Conservation (phyloP, 1,284 basidiomycete species). For the Meira nashicola region DNA sequence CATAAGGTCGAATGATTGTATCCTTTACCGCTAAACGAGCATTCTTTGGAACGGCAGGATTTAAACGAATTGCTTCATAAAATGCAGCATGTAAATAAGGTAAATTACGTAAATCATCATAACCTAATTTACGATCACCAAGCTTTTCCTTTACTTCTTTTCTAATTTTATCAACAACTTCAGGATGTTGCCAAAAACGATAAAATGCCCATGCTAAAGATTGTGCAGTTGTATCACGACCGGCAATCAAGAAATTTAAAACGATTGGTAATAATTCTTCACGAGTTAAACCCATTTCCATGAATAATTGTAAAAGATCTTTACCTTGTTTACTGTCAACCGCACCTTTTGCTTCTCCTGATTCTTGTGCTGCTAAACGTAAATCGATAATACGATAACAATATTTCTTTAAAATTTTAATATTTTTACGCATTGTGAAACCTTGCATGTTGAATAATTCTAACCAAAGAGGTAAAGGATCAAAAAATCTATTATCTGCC, state of each 20-base stretch:
- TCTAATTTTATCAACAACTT: constrained; percentile 29
- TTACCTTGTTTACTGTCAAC: constrained; percentile 31
- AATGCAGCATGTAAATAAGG: constrained; percentile 39
- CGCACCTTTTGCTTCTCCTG: constrained; percentile 1
- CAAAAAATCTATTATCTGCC: constrained; percentile 35
- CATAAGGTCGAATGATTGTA: constrained; percentile 32
- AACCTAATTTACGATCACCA: constrained; percentile 27
- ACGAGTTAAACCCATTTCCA: constrained; percentile 29
- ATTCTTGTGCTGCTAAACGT: constrained; percentile 11
- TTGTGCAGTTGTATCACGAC: constrained; percentile 39
- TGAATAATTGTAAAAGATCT: constrained; percentile 43
- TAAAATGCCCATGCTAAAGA: constrained; percentile 38
- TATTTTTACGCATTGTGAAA: constrained; percentile 21
- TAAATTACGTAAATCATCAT: constrained; percentile 31
- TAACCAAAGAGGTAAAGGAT: constrained; percentile 23
- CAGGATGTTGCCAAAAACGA: constrained; percentile 29
- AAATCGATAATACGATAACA: constrained; percentile 16
- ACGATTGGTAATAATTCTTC: constrained; percentile 41
- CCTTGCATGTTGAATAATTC: constrained; percentile 30
- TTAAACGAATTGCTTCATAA: constrained; percentile 30
- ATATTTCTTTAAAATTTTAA: constrained; percentile 24
- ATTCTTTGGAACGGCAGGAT: constrained; percentile 41
- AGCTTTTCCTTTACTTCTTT: constrained; percentile 23
- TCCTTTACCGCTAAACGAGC: constrained; percentile 33
- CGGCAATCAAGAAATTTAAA: constrained; percentile 45